These are phyloP conservation scores for Hypoxylon trugodes DNA, from an alignment of 495 filamentous ascomycete genomes.

Conservation along the genomic window DNA sequence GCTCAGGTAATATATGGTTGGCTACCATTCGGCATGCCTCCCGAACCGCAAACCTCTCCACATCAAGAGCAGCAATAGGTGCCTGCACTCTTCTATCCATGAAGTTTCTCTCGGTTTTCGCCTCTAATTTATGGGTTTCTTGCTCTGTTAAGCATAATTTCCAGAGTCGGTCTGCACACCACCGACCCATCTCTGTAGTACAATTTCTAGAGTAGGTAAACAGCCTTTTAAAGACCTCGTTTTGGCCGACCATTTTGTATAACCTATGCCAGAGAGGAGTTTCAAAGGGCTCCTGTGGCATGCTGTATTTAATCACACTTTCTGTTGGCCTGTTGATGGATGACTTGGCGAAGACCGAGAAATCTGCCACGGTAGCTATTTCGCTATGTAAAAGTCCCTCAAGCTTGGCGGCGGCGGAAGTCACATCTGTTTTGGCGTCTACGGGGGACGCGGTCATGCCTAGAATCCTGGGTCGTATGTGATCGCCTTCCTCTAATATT, in stretches of 20 bases:
- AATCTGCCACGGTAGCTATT: constrained; percentile 82
- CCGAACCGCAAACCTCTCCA: constrained; percentile 61
- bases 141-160: constrained; percentile 71
- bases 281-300: constrained; percentile 59
- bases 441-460: constrained; percentile 98
- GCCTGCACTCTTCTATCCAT: constrained; percentile 37
- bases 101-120: constrained; percentile 59
- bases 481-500: constrained; percentile 42
- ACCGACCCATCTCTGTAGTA: constrained; percentile 76
- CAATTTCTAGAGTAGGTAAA: constrained; percentile 67
- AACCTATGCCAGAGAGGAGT: constrained; percentile 71
- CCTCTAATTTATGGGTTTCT: constrained; percentile 68
- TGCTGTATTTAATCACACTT: constrained; percentile 62
- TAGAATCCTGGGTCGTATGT: constrained; percentile 78
- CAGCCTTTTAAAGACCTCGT: constrained; percentile 64
- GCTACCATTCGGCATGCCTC: constrained; percentile 67
- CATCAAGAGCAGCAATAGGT: constrained; percentile 46
- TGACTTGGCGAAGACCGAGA: constrained; percentile 65
- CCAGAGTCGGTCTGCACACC: constrained; percentile 90
- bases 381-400: constrained; percentile 79
- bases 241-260: constrained; percentile 61
- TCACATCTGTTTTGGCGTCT: constrained; percentile 78
- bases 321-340: constrained; percentile 36
- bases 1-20: constrained; percentile 56
- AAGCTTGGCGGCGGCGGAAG: constrained; percentile 76